A percentile compares a stretch with the other conserved stretches of the same genome.
Conservation (phyloP, 1,284 basidiomycete species). For the Sparassis latifolia region DNA sequence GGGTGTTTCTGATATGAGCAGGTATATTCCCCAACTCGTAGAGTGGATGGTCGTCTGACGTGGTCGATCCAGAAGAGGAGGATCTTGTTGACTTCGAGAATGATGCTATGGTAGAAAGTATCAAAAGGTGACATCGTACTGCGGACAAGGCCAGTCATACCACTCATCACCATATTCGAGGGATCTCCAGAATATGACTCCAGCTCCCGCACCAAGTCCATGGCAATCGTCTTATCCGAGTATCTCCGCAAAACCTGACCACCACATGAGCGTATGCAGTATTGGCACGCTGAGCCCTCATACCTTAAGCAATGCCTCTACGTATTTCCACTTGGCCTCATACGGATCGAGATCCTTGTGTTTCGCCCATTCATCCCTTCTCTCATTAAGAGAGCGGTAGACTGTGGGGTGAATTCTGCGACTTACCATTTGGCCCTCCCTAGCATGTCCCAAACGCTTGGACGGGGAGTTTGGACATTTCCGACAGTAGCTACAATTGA, state of each 20-base stretch:
- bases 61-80: constrained; percentile 55
- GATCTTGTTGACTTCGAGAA: constrained; percentile 45
- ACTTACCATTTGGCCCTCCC: constrained; percentile 89
- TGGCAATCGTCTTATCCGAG: constrained; percentile 75
- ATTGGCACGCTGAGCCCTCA: neutral
- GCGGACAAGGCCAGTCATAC: constrained; percentile 34
- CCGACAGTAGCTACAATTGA: constrained; percentile 71
- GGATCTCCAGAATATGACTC: constrained; percentile 72
- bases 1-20: constrained; percentile 15
- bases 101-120: constrained; percentile 31
- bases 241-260: constrained; percentile 77
- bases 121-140: neutral
- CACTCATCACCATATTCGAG: constrained; percentile 61
- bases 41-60: constrained; percentile 35
- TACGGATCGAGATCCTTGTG: constrained; percentile 74
- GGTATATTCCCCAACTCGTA: constrained; percentile 16
- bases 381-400: neutral
- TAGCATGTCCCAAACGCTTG: constrained; percentile 90
- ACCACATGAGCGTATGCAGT: neutral
- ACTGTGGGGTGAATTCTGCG: neutral
- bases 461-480: constrained; percentile 74
- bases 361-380: constrained; percentile 92
- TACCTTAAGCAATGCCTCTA: constrained; percentile 83
- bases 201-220: constrained; percentile 75
- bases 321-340: constrained; percentile 88